Base-by-base conservation (phyloP, 1,284 basidiomycete species). In the Moniliophthora roreri region DNA sequence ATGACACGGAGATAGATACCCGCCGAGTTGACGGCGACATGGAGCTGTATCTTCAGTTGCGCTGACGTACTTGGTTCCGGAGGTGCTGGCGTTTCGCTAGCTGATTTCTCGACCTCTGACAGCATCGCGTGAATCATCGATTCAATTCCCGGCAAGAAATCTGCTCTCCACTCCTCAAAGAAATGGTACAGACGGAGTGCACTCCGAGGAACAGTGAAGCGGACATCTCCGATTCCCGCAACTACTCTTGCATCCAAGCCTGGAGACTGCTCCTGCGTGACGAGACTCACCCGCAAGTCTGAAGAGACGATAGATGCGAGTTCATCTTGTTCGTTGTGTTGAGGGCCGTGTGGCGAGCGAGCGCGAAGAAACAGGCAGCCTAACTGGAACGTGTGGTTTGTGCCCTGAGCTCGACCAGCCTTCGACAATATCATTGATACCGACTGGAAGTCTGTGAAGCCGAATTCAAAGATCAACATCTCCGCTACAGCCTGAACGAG, bases 101-200 rank as follows among this genome's bases (percentile, higher is more conserved):
- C 64, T 16, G 70, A 67, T 53, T 69, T 67, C 32, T 80, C 74
- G 24, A 89, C 65, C 62, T 91, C 89, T 1, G 80, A 77, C 18
- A 91, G 66, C 20, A 91, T 67, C 2, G 78, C 79, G 53, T 82
- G 79, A n/a, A 87, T 64, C 32, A 84, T 82, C 8, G 79, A 75
- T 61, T 91, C 81, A 28, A 90, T 75, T 3, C 79, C 82, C 9
- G 89, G 85, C 23, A 91, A 72, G 61, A 89, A 92, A 60, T 91
- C 87, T 3, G 79, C 80, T 61, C 81, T 75, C 91, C 91, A 93
- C 60, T 90, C 86, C 59, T 91, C 84, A 24, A 85, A 65, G 60
- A 91, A 92, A 39, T 78, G 79, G 64, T 91, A 90, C 4, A 92
- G 71, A 18, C 85, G 82, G 40, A 92, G 74, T 26, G 86, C 88